Evolutionary conservation across 2,329 filamentous ascomycete genomes (phyloP).

Genomic region (Alternaria sp.): DNA sequence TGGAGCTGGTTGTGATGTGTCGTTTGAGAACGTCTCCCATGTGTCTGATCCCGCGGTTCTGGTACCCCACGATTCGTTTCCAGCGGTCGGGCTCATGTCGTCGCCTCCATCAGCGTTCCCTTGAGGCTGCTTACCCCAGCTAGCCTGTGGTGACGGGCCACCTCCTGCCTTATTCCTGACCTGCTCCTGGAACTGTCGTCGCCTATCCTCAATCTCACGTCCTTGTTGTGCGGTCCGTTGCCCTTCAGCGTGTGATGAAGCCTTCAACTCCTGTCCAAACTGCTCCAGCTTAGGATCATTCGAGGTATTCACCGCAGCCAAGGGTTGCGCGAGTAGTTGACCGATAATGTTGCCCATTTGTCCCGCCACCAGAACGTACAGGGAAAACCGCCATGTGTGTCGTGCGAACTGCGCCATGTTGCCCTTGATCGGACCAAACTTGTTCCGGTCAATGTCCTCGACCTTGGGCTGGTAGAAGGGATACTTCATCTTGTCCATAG

Average conservation of each 20-base stretch:
- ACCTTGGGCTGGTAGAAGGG: conserved; percentile 52
- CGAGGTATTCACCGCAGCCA: conserved; percentile 42
- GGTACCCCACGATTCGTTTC: conserved; percentile 44
- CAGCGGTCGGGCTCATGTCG: conserved; percentile 53
- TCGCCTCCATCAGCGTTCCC: conserved; percentile 41
- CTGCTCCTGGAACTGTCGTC: conserved; percentile 29
- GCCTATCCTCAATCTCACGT: conserved; percentile 25
- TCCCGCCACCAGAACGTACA: conserved; percentile 35
- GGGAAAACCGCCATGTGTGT: conserved; percentile 34
- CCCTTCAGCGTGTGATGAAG: conserved; percentile 18
- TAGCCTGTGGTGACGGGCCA: conserved; percentile 49
- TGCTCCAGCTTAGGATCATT: conserved; percentile 51
- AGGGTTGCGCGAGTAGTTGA: conserved; percentile 39
- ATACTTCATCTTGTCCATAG: conserved; percentile 46
- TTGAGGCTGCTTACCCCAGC: conserved; percentile 25
- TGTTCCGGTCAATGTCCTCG: conserved; percentile 49
- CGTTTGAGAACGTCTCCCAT: conserved; percentile 23
- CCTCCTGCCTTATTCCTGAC: conserved; percentile 28
- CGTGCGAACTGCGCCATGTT: conserved; percentile 37
- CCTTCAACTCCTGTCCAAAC: conserved; percentile 47
- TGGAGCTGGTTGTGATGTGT: conserved; percentile 11
- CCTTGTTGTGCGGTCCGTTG: conserved; percentile 17
- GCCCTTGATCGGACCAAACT: conserved; percentile 45
- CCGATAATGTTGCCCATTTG: conserved; percentile 46
- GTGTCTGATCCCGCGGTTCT: conserved; percentile 9